Percentiles rank a stretch among this genome's conserved stretches.
Conservation (phyloP, 805 yeast species). For the Candida ipomoeae region DNA sequence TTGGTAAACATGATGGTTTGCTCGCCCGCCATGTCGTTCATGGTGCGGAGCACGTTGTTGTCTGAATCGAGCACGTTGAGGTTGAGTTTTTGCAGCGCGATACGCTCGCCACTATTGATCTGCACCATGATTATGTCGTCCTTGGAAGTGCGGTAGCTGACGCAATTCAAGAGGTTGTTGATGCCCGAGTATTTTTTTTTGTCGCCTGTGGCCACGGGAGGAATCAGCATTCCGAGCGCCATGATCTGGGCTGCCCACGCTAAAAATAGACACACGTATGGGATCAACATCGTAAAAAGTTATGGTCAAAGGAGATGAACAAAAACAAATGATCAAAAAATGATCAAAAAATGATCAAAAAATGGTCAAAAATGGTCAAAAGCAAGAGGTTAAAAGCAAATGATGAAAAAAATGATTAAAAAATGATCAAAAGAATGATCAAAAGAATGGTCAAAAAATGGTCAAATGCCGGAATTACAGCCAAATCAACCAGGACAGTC, state of each 20-base stretch:
- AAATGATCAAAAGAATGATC: too few species aligned
- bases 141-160: constrained; percentile 32
- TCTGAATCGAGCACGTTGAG: constrained; percentile 36
- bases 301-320: too few species aligned
- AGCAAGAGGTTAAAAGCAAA: too few species aligned
- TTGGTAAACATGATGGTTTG: constrained; percentile 34
- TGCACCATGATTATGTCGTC: constrained; percentile 36
- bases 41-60: constrained; percentile 30
- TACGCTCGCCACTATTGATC: constrained; percentile 27
- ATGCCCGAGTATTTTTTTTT: constrained; percentile 25
- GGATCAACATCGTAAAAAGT: too few species aligned
- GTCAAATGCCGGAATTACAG: too few species aligned
- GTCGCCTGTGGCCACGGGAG: constrained; percentile 33
- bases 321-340: too few species aligned
- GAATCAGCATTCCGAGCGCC: constrained; percentile 33
- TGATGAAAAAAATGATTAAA: too few species aligned
- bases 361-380: too few species aligned
- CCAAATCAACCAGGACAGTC: too few species aligned
- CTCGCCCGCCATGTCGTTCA: constrained; percentile 29
- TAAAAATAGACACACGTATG: neutral
- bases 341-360: too few species aligned
- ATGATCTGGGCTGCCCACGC: constrained; percentile 3
- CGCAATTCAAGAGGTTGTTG: constrained; percentile 30
- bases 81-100: constrained; percentile 33
- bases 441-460: too few species aligned